These are phyloP conservation scores for Yarrowia sp. DNA, from an alignment of 805 yeast genomes.

Conservation along the genomic window DNA sequence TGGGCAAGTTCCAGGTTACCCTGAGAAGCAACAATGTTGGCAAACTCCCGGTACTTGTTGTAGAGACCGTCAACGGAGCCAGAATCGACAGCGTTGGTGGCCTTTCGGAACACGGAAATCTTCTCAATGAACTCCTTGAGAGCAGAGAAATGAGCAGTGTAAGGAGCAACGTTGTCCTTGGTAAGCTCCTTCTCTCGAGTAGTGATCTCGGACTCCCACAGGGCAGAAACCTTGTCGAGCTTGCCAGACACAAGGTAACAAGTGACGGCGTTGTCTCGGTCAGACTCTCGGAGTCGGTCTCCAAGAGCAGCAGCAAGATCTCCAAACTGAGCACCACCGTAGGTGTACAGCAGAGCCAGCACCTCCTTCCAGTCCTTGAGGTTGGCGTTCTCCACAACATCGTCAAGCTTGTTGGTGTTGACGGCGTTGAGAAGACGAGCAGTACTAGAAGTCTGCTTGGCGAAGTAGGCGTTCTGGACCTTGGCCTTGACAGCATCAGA, in stretches of 20 bases:
- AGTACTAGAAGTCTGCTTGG: constrained; percentile 50
- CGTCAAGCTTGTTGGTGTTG: constrained; percentile 52
- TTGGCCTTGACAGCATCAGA: constrained; percentile 57
- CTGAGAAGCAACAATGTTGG: constrained; percentile 70
- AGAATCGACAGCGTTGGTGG: constrained; percentile 35
- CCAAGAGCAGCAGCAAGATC: constrained; percentile 65
- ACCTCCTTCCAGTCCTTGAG: constrained; percentile 80
- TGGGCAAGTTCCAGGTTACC: constrained; percentile 84
- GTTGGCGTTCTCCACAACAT: constrained; percentile 74
- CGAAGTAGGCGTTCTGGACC: constrained; percentile 71
- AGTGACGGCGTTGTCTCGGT: constrained; percentile 70
- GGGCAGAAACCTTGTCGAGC: constrained; percentile 68
- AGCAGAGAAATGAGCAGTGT: constrained; percentile 81
- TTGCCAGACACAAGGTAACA: constrained; percentile 81
- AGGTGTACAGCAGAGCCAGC: constrained; percentile 66
- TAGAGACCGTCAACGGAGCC: constrained; percentile 42
- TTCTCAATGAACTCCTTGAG: constrained; percentile 81
- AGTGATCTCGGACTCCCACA: constrained; percentile 81
- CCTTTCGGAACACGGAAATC: constrained; percentile 67
- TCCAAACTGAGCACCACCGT: constrained; percentile 47
- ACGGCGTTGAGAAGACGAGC: constrained; percentile 73
- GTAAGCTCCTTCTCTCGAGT: constrained; percentile 44
- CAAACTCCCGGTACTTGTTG: constrained; percentile 73
- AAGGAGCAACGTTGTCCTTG: constrained; percentile 51
- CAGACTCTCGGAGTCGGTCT: constrained; percentile 60